These are phyloP conservation scores for Solanum chacoense DNA, from an alignment of 305 asterid species.

Conservation along the genomic window DNA sequence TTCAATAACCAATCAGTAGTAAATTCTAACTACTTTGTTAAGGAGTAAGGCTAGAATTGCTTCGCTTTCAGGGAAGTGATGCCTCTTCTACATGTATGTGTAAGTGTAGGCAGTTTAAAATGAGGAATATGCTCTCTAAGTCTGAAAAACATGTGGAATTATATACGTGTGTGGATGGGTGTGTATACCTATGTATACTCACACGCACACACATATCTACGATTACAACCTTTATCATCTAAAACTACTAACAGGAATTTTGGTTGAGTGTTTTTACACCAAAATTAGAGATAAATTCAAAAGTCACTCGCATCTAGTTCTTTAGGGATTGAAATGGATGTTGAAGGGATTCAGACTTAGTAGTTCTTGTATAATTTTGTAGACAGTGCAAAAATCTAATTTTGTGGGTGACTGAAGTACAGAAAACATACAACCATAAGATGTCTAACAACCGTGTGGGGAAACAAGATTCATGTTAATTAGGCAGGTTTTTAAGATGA, in stretches of 20 bases:
- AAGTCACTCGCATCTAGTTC: neutral
- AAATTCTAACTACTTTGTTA: neutral
- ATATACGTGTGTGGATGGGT: neutral
- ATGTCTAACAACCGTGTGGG: neutral
- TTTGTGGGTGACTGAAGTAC: neutral
- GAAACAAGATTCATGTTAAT: neutral
- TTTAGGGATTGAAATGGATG: neutral
- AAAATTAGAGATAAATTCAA: neutral
- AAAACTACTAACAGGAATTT: neutral
- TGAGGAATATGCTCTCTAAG: neutral
- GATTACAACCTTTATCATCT: neutral
- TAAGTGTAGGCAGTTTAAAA: neutral
- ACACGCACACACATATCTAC: neutral
- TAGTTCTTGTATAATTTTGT: neutral
- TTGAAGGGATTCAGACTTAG: neutral
- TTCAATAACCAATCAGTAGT: neutral
- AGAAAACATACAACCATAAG: neutral
- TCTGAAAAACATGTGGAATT: neutral
- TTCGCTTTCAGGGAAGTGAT: neutral
- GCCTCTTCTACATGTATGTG: neutral
- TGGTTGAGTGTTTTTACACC: neutral
- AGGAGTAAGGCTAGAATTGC: neutral
- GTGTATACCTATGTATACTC: neutral
- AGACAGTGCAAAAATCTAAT: neutral
- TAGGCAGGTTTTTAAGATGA: conserved; percentile 5